Conservation (phyloP, 1,139 yeast genomes). For the Saccharomycopsis crataegensis region DNA sequence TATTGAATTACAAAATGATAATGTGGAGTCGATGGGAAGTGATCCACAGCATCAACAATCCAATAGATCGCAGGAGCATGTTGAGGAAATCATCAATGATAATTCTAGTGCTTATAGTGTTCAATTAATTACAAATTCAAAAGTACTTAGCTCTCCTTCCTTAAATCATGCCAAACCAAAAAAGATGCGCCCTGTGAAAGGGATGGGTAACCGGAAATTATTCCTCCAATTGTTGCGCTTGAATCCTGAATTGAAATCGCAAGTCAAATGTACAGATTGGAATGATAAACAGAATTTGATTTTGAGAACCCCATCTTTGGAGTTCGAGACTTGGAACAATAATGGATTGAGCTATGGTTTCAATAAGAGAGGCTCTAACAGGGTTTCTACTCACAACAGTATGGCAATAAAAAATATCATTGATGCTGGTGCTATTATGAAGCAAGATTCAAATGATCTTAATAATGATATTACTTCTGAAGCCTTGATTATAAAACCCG, state of each 20-base stretch:
- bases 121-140: constrained; percentile 16
- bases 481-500: too few relatives aligned
- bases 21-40: not conserved
- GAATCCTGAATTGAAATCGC: constrained; percentile 15
- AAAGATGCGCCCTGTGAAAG: not conserved
- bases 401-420: not conserved
- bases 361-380: constrained; percentile 5
- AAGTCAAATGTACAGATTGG: constrained; percentile 10
- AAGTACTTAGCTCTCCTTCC: constrained; percentile 4
- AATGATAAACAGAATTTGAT: not conserved
- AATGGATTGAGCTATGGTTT: constrained; percentile 18
- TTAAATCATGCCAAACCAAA: not conserved
- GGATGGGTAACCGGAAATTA: not conserved
- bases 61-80: not conserved
- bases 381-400: not conserved
- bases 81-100: constrained; percentile 10
- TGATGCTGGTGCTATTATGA: not conserved
- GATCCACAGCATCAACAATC: not conserved
- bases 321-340: not conserved
- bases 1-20: constrained; percentile 7
- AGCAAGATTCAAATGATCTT: too few relatives aligned
- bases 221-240: constrained; percentile 12
- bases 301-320: constrained; percentile 9
- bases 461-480: too few relatives aligned
- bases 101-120: constrained; percentile 13